These are phyloP conservation scores for Tephrocybe sp. DNA, from an alignment of 768 basidiomycete species.

Conservation along the genomic window DNA sequence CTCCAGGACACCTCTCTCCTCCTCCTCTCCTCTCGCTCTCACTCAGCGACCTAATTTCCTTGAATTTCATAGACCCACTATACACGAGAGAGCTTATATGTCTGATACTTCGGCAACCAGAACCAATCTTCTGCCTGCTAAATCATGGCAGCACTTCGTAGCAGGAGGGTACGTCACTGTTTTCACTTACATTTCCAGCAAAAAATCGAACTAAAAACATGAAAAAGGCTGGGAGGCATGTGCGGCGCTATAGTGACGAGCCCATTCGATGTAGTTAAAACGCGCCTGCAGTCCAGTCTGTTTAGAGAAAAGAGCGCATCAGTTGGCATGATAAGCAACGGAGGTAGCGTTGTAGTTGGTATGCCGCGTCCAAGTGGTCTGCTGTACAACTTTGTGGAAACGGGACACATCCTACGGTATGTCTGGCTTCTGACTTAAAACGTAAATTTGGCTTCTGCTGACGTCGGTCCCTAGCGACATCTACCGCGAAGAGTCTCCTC, in stretches of 20 bases:
- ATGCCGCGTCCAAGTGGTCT: conserved; percentile 52
- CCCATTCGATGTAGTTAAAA: conserved; percentile 98
- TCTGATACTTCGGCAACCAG: conserved; percentile 31
- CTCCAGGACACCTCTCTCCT: neutral
- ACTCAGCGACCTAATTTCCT: neutral
- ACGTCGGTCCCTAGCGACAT: conserved; percentile 70
- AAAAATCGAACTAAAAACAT: neutral
- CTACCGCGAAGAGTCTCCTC: conserved; percentile 82
- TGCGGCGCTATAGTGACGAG: conserved; percentile 96
- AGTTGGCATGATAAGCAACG: conserved; percentile 37
- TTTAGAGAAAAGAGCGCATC: conserved; percentile 50
- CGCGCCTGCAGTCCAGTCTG: conserved; percentile 89
- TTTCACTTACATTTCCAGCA: neutral
- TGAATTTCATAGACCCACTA: conserved; percentile 1
- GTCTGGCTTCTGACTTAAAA: neutral
- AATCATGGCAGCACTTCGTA: conserved; percentile 83
- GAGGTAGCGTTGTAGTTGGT: conserved; percentile 35
- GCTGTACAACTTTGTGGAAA: conserved; percentile 94
- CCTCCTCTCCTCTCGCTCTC: neutral
- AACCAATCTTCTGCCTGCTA: conserved; percentile 53
- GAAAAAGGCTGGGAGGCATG: conserved; percentile 87
- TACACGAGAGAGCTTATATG: conserved; percentile 9
- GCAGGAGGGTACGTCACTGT: conserved; percentile 79
- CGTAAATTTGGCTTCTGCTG: neutral
- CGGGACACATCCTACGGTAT: conserved; percentile 84